These are phyloP conservation scores for Calycina herbarum DNA, from an alignment of 2,329 filamentous ascomycete genomes.

Conservation along the genomic window DNA sequence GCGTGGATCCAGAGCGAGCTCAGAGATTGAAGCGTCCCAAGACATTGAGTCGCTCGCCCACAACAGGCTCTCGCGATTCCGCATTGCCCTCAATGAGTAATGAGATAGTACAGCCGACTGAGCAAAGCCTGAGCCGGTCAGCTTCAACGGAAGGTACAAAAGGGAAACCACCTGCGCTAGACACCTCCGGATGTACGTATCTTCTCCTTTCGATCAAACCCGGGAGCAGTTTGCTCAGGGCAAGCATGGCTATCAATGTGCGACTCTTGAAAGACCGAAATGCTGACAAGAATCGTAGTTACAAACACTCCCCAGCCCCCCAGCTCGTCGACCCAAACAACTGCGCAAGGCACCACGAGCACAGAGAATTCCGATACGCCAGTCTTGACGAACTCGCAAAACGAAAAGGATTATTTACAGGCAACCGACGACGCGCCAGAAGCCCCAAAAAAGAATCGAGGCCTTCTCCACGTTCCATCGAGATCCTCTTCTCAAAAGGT, in stretches of 20 bases:
- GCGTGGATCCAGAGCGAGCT: slow-evolving; percentile 10
- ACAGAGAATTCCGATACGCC: slow-evolving; percentile 35
- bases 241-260: neutral
- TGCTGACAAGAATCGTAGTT: slow-evolving; percentile 31
- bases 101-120: slow-evolving; percentile 38
- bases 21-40: slow-evolving; percentile 10
- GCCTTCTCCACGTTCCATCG: slow-evolving; percentile 59
- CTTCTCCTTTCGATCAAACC: neutral
- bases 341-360: slow-evolving; percentile 33
- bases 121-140: slow-evolving; percentile 37
- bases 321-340: slow-evolving; percentile 34
- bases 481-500: slow-evolving; percentile 62
- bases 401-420: slow-evolving; percentile 31
- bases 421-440: slow-evolving; percentile 30
- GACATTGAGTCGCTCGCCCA: slow-evolving; percentile 12
- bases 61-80: slow-evolving; percentile 14
- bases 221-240: neutral
- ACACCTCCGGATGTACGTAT: slow-evolving; percentile 37
- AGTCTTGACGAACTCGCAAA: slow-evolving; percentile 29
- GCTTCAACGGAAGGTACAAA: slow-evolving; percentile 34
- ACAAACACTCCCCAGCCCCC: slow-evolving; percentile 33
- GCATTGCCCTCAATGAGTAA: slow-evolving; percentile 41
- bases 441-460: slow-evolving; percentile 45
- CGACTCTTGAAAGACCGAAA: slow-evolving; percentile 4
- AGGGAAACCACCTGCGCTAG: slow-evolving; percentile 35